Conservation (phyloP, 2,329 filamentous ascomycete species). For the Sarocladiaceae sp. region DNA sequence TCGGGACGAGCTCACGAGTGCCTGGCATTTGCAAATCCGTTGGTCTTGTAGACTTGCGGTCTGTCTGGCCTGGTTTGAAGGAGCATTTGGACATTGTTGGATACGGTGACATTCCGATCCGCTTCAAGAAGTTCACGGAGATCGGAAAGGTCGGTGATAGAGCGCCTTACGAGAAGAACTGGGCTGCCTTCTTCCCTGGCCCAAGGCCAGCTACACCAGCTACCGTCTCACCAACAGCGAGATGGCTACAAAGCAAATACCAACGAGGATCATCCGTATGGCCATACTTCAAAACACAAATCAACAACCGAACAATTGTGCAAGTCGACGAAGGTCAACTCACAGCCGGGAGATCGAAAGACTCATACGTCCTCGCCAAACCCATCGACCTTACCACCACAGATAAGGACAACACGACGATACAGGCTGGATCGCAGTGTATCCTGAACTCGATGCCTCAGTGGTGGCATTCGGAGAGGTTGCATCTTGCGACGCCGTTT, state of each 20-base stretch:
- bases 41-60: constrained; percentile 12
- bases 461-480: background rate
- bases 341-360: background rate
- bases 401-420: background rate
- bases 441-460: background rate
- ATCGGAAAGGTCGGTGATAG: constrained; percentile 8
- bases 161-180: constrained; percentile 12
- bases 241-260: background rate
- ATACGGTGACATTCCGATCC: constrained; percentile 12
- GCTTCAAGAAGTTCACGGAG: constrained; percentile 11
- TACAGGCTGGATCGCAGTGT: background rate
- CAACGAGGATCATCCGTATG: background rate
- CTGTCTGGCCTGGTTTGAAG: constrained; percentile 12
- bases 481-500: constrained; percentile 3
- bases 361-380: background rate
- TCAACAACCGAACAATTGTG: background rate
- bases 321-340: background rate
- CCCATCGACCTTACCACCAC: background rate
- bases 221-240: background rate
- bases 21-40: constrained; percentile 12
- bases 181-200: constrained; percentile 13
- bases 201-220: constrained; percentile 9
- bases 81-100: constrained; percentile 12
- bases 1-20: constrained; percentile 12
- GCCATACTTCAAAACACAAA: background rate